Percentiles rank a stretch among this genome's conserved stretches.
phyloP scores from a whole-genome alignment of 108 stramenopile species.

The Cyclotella baltica region DNA sequence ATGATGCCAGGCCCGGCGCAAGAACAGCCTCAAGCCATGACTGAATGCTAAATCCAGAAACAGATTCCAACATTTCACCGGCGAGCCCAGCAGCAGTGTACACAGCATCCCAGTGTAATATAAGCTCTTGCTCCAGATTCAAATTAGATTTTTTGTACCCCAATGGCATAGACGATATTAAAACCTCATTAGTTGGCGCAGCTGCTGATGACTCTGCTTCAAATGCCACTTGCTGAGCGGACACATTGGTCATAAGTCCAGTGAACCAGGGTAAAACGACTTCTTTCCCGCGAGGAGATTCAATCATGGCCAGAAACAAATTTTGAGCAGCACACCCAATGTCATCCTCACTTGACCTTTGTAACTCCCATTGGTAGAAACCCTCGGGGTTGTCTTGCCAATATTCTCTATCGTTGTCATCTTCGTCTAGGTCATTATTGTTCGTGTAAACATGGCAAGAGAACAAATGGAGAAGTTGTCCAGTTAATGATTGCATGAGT shows the following conservation, averaged over 20 bases:
- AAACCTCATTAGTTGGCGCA: not conserved
- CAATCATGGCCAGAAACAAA: slow-evolving; percentile 48
- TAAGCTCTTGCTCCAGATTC: not conserved
- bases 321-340: slow-evolving; percentile 43
- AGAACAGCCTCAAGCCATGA: slow-evolving; percentile 42
- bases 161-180: slow-evolving; percentile 37
- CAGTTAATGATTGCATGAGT: slow-evolving; percentile 20
- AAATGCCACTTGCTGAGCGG: slow-evolving; percentile 33
- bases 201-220: slow-evolving; percentile 20
- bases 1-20: slow-evolving; percentile 24
- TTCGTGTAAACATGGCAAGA: slow-evolving; percentile 7
- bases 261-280: slow-evolving; percentile 34
- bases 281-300: slow-evolving; percentile 16
- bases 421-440: slow-evolving; percentile 1
- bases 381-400: slow-evolving; percentile 54
- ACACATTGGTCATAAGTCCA: slow-evolving; percentile 29
- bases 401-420: slow-evolving; percentile 11
- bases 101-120: slow-evolving; percentile 49
- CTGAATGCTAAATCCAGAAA: slow-evolving; percentile 30
- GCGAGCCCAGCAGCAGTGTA: slow-evolving; percentile 48
- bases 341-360: slow-evolving; percentile 43
- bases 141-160: not conserved
- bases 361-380: slow-evolving; percentile 39
- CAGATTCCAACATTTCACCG: slow-evolving; percentile 27
- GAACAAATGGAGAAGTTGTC: slow-evolving; percentile 31